Percentiles rank a stretch among this genome's conserved stretches.
Evolutionary conservation across 257 asterid species (phyloP).

Genomic region (Przewalskia tangutica): DNA sequence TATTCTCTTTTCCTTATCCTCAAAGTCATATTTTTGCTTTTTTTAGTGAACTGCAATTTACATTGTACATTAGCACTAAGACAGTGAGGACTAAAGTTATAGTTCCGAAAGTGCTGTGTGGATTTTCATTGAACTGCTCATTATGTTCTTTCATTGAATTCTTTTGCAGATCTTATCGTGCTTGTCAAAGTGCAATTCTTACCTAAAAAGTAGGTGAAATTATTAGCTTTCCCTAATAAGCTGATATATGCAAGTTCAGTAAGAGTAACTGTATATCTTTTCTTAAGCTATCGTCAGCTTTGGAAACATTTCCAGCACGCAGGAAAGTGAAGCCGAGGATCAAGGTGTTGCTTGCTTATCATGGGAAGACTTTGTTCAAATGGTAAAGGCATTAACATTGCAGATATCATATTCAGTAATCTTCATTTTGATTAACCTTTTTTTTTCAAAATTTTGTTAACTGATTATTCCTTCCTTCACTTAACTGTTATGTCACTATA

Average conservation of each 20-base stretch:
- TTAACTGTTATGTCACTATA: background rate
- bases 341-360: slow-evolving; percentile 67
- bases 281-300: slow-evolving; percentile 70
- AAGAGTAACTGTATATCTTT: slow-evolving; percentile 9
- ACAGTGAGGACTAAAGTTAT: background rate
- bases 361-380: slow-evolving; percentile 64
- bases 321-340: slow-evolving; percentile 54
- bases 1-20: slow-evolving; percentile 5
- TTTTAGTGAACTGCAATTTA: background rate
- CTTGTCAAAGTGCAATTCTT: slow-evolving; percentile 45
- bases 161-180: slow-evolving; percentile 68
- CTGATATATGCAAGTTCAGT: background rate
- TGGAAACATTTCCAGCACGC: slow-evolving; percentile 44
- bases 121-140: background rate
- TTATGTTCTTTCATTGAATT: slow-evolving; percentile 2
- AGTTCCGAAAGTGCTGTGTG: background rate
- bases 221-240: background rate
- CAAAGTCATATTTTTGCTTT: background rate
- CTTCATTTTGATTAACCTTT: background rate
- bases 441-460: no score
- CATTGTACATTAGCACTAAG: background rate
- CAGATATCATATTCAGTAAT: background rate
- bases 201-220: slow-evolving; percentile 57
- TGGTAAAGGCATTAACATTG: slow-evolving; percentile 29
- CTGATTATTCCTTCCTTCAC: background rate